Evolutionary conservation across 805 yeast genomes (phyloP), one percentile per base, ranked within the genome.

Genomic region (Spathaspora boniae): DNA sequence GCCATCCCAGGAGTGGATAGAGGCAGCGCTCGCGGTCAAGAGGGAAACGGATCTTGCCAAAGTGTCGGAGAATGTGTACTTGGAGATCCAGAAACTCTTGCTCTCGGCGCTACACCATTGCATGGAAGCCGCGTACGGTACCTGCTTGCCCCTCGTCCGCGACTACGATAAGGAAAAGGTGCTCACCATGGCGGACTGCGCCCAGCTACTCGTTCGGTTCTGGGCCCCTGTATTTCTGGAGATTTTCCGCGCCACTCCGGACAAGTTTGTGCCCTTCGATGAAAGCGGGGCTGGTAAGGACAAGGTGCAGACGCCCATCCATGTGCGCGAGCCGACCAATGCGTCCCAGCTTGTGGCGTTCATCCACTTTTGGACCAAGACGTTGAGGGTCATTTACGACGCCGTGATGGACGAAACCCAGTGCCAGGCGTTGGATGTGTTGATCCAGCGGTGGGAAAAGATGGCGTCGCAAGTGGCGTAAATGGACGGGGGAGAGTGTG

Each of bases 161-260:
- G 78, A 70, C 1, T 82, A 78, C 48, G 56, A 70, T 16, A 58
- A 62, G 8, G 44, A 55, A 11, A 23, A 48, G 2, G 43, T 74
- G 2, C 26, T 25, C 0, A 54, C 60, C 6, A 45, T 82, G n/a
- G 33, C 27, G 2, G 77, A 71, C 37, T 68, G 77, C 16, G 54
- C 72, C 2, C 45, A 54, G 1, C 54, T 61, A 4, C 50, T 84
- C 9, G 56, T 58, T 6, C 52, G 72, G 44, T 76, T 65, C 46
- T 70, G 79, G 72, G 50, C 76, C 1, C 68, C 87, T 1, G 82
- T 76, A 1, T 84, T 84, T 48, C 53, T 70, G 4, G 74, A 63
- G 2, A 73, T 69, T 38, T 74, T 81, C 38, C 41, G 48, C 12
- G 25, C 6, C 21, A 32, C 18, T 14, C 36, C 30, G 26, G 42